phyloP scores from a whole-genome alignment of 306 rosid species.

The Acacia acuminata region DNA sequence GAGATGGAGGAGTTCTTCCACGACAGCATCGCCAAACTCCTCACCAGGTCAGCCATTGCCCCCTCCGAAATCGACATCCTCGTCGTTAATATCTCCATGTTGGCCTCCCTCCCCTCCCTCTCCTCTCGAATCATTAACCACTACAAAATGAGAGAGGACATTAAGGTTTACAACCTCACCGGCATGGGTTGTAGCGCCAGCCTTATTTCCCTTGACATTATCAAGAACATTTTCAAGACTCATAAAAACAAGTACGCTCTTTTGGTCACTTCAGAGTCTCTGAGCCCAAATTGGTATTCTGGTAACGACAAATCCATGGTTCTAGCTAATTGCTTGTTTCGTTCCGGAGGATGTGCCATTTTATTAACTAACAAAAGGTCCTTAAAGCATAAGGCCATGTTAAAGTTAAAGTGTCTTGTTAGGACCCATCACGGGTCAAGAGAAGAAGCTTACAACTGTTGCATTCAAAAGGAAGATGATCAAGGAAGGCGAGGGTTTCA shows the following conservation, averaged over 20 bases:
- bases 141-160: slow-evolving; percentile 67
- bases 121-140: slow-evolving; percentile 63
- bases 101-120: slow-evolving; percentile 62
- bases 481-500: slow-evolving; percentile 64
- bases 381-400: slow-evolving; percentile 41
- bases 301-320: slow-evolving; percentile 83
- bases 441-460: slow-evolving; percentile 73
- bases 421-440: slow-evolving; percentile 79
- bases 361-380: slow-evolving; percentile 65
- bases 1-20: slow-evolving; percentile 87
- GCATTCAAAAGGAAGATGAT: slow-evolving; percentile 70
- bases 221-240: slow-evolving; percentile 54
- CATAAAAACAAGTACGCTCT: slow-evolving; percentile 55
- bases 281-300: slow-evolving; percentile 92
- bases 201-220: slow-evolving; percentile 65
- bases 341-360: slow-evolving; percentile 74
- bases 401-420: slow-evolving; percentile 62
- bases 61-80: slow-evolving; percentile 74
- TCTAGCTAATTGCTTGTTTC: slow-evolving; percentile 70
- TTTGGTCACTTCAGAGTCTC: slow-evolving; percentile 73
- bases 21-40: slow-evolving; percentile 57
- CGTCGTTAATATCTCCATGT: slow-evolving; percentile 83
- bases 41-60: slow-evolving; percentile 42
- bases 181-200: slow-evolving; percentile 98
- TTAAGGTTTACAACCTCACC: slow-evolving; percentile 79